Percentiles rank a stretch among this genome's conserved stretches.
phyloP scores from a whole-genome alignment of 2,329 filamentous ascomycete genomes.

The Akanthomyces muscarius region DNA sequence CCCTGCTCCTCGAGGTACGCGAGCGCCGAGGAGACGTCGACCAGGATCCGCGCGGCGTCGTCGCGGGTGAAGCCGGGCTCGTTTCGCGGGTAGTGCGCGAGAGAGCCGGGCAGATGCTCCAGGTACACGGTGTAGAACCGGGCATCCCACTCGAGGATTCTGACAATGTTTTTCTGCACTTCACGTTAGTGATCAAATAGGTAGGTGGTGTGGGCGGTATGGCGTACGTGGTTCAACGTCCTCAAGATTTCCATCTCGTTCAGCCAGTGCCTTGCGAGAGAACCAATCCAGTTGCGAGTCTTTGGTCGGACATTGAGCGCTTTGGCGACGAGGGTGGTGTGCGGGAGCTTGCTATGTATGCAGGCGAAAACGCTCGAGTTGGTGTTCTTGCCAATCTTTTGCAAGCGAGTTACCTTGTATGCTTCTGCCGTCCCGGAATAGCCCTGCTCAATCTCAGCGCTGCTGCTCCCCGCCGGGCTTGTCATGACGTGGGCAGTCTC shows the following conservation, averaged over 20 bases:
- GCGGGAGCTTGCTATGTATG: conserved; percentile 4
- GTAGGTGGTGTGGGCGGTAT: too few species aligned
- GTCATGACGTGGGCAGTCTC: background rate
- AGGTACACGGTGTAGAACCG: conserved; percentile 9
- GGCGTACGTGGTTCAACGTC: background rate
- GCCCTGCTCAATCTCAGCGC: background rate
- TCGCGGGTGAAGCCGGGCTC: background rate
- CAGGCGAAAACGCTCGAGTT: conserved; percentile 10
- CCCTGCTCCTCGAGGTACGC: conserved; percentile 12
- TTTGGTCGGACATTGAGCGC: background rate
- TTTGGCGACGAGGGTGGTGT: conserved; percentile 9
- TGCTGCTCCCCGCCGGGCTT: background rate
- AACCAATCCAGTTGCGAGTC: background rate
- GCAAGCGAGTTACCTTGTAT: background rate
- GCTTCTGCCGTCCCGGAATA: background rate
- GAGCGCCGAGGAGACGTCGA: conserved; percentile 11
- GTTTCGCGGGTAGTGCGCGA: background rate
- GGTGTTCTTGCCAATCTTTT: background rate
- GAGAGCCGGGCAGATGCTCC: conserved; percentile 6
- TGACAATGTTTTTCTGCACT: conserved; percentile 1
- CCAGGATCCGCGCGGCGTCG: conserved; percentile 1
- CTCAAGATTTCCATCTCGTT: conserved; percentile 5
- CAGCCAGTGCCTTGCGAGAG: background rate
- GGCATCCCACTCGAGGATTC: background rate
- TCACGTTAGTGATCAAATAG: background rate